Evolutionary conservation across 75 land plant genomes (phyloP).

Genomic region (Selaginella moellendorffii): DNA sequence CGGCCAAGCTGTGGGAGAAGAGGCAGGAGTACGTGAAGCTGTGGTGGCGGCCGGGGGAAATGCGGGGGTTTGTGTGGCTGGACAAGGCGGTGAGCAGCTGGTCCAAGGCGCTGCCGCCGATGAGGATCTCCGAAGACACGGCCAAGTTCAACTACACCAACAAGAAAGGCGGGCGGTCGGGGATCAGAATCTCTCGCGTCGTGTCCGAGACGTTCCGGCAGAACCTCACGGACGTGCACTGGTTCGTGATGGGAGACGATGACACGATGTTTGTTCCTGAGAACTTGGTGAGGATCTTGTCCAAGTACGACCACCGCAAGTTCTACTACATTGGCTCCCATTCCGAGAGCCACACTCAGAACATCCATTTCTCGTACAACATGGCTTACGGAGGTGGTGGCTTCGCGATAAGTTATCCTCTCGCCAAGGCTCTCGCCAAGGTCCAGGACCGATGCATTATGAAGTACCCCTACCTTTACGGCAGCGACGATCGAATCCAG

Average conservation of each 20-base stretch:
- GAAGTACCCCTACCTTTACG: constrained; percentile 38
- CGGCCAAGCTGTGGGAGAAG: constrained; percentile 33
- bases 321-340: constrained; percentile 33
- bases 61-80: too few relatives aligned
- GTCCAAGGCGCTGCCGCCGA: too few relatives aligned
- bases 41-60: constrained; percentile 43
- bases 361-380: constrained; percentile 21
- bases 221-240: constrained; percentile 18
- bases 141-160: too few relatives aligned
- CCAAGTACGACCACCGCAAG: constrained; percentile 32
- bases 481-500: constrained; percentile 37
- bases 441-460: constrained; percentile 35
- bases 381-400: constrained; percentile 66
- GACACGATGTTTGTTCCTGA: constrained; percentile 45
- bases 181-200: too few relatives aligned
- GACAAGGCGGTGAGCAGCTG: constrained; percentile 30
- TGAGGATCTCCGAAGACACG: too few relatives aligned
- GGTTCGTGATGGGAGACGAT: constrained; percentile 58
- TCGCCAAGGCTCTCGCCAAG: constrained; percentile 31
- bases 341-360: constrained; percentile 44
- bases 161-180: too few relatives aligned
- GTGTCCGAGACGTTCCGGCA: constrained; percentile 43
- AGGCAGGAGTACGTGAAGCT: constrained; percentile 37
- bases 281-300: constrained; percentile 28
- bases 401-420: constrained; percentile 36